These are phyloP conservation scores for Medicago ruthenica DNA, from an alignment of 306 rosid genomes.

Conservation along the genomic window DNA sequence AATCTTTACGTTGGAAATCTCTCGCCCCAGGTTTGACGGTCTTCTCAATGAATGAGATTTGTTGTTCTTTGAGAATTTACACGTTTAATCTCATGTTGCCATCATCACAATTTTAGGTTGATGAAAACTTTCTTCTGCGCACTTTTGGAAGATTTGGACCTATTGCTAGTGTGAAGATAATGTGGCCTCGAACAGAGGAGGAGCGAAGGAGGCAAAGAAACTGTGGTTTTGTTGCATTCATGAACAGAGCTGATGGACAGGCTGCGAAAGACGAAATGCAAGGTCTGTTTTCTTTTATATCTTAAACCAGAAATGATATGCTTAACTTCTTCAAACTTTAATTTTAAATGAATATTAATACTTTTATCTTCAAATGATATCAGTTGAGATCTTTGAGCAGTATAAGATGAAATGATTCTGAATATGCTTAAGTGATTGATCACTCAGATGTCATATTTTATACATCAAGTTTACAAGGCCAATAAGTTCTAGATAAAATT, in stretches of 20 bases:
- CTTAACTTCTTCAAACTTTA: constrained; percentile 32
- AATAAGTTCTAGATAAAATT: constrained; percentile 2
- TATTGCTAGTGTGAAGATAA: constrained; percentile 98
- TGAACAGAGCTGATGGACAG: constrained; percentile 98
- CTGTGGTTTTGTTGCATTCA: constrained; percentile 99
- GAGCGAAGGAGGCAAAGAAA: constrained; percentile 98
- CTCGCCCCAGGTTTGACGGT: constrained; percentile 78
- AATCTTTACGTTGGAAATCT: constrained; percentile 99
- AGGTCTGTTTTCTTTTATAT: constrained; percentile 58
- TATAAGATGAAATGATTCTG: constrained; percentile 4
- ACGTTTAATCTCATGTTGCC: constrained; percentile 39
- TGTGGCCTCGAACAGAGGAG: constrained; percentile 99
- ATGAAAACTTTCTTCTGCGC: constrained; percentile 96
- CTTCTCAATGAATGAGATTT: constrained; percentile 21
- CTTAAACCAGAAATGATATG: constrained; percentile 9
- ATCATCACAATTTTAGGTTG: constrained; percentile 65
- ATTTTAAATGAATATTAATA: constrained; percentile 2
- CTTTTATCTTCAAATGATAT: constrained; percentile 28
- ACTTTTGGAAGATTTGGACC: constrained; percentile 99
- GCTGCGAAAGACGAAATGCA: constrained; percentile 99
- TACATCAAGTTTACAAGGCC: not conserved
- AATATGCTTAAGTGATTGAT: not conserved
- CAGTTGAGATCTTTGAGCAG: not conserved
- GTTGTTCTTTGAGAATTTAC: constrained; percentile 28
- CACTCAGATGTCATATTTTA: constrained; percentile 1